Evolutionary conservation across 2,329 filamentous ascomycete species (phyloP).

Genomic region (Curvularia verruculosa): DNA sequence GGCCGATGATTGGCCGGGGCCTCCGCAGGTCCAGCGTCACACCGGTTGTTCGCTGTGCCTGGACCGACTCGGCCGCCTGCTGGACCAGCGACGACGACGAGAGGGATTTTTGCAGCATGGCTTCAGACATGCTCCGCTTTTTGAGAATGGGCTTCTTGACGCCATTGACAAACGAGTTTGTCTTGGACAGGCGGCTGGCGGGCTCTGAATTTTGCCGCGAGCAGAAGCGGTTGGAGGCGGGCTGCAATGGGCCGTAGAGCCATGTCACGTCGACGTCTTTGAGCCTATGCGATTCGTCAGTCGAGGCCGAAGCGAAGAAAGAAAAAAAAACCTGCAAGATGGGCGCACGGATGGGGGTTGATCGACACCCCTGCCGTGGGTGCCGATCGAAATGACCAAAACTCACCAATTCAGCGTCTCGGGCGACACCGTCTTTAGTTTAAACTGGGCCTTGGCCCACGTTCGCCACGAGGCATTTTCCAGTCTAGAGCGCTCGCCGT

Average conservation of each 20-base stretch:
- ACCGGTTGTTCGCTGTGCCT: conserved; percentile 76
- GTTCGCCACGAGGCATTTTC: conserved; percentile 98
- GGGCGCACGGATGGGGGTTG: conserved; percentile 36
- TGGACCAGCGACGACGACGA: conserved; percentile 88
- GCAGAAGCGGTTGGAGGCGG: conserved; percentile 64
- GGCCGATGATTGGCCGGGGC: conserved; percentile 63
- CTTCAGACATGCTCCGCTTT: conserved; percentile 93
- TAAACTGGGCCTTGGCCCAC: conserved; percentile 92
- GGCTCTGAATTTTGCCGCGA: conserved; percentile 57
- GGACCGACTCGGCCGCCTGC: conserved; percentile 83
- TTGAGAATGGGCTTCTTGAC: conserved; percentile 91
- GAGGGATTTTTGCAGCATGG: conserved; percentile 88
- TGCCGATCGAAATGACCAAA: conserved; percentile 27
- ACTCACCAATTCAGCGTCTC: conserved; percentile 91
- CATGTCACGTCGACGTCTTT: conserved; percentile 98
- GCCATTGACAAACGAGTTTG: conserved; percentile 67
- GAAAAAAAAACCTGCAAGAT: conserved; percentile 20
- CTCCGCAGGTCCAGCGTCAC: conserved; percentile 52
- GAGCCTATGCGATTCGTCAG: conserved; percentile 66
- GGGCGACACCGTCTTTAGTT: conserved; percentile 84
- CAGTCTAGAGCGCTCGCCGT: conserved; percentile 78
- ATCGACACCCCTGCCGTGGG: conserved; percentile 34
- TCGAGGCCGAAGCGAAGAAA: conserved; percentile 6
- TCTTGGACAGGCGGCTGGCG: conserved; percentile 63
- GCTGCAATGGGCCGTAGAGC: conserved; percentile 92